Conservation (phyloP, 805 yeast genomes). For the Candida yuanshanica region DNA sequence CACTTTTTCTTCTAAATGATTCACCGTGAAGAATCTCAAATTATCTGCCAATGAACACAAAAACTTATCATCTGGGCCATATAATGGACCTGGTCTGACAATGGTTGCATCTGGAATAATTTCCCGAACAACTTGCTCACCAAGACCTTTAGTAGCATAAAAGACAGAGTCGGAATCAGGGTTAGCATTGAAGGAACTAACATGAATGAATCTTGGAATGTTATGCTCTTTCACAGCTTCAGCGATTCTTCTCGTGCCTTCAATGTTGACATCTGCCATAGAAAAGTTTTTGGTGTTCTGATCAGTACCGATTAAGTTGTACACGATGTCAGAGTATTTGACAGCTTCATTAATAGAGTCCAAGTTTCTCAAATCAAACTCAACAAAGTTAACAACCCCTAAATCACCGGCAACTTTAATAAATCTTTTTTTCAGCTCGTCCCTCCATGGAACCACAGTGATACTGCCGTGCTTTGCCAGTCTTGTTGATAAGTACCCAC, state of each 20-base stretch:
- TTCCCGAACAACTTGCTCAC: constrained; percentile 65
- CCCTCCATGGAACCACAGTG: constrained; percentile 74
- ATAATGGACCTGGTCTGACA: constrained; percentile 81
- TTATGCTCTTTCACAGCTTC: constrained; percentile 63
- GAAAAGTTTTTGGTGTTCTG: constrained; percentile 72
- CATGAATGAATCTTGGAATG: constrained; percentile 72
- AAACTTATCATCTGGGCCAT: constrained; percentile 67
- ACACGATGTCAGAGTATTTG: constrained; percentile 76
- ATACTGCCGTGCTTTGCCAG: constrained; percentile 79
- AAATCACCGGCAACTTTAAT: constrained; percentile 80
- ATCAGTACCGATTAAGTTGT: constrained; percentile 73
- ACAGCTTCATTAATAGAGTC: constrained; percentile 72
- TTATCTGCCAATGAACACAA: constrained; percentile 53
- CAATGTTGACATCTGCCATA: constrained; percentile 81
- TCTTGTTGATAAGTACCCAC: constrained; percentile 64
- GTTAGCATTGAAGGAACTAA: constrained; percentile 73
- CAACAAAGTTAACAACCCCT: constrained; percentile 81
- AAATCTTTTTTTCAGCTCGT: constrained; percentile 70
- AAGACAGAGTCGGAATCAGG: constrained; percentile 62
- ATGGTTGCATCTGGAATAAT: constrained; percentile 72
- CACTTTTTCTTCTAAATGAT: constrained; percentile 54
- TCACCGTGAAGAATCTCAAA: constrained; percentile 59
- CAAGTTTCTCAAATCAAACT: constrained; percentile 74
- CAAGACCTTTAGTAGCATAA: constrained; percentile 74
- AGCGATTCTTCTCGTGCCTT: constrained; percentile 71